Evolutionary conservation across 2,329 filamentous ascomycete genomes (phyloP).

Genomic region (Calycina herbarum): DNA sequence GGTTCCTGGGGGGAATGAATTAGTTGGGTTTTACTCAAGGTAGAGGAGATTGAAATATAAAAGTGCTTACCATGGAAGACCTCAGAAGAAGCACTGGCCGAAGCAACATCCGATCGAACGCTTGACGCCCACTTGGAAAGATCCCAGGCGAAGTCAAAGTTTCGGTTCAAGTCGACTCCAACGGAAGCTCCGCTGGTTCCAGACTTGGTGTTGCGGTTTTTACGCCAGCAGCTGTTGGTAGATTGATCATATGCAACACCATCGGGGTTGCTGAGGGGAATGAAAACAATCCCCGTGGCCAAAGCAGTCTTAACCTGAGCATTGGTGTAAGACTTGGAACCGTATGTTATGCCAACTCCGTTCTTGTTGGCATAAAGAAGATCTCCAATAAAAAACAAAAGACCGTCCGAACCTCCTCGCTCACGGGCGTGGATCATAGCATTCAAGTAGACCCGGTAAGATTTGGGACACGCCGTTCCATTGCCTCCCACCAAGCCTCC

Average conservation of each 20-base stretch:
- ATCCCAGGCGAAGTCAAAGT: slow-evolving; percentile 60
- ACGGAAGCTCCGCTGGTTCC: slow-evolving; percentile 37
- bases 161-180: slow-evolving; percentile 56
- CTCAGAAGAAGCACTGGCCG: slow-evolving; percentile 45
- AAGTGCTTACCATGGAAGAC: slow-evolving; percentile 43
- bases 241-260: slow-evolving; percentile 53
- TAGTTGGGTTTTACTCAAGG: slow-evolving; percentile 6
- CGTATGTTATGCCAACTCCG: slow-evolving; percentile 52
- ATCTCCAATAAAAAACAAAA: slow-evolving; percentile 59
- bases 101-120: slow-evolving; percentile 43
- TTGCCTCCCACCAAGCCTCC: slow-evolving; percentile 46
- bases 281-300: slow-evolving; percentile 52
- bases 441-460: slow-evolving; percentile 52
- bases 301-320: slow-evolving; percentile 53
- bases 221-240: slow-evolving; percentile 53
- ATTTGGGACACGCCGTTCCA: slow-evolving; percentile 41
- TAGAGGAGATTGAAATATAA: neutral
- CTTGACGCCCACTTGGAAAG: slow-evolving; percentile 45
- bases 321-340: slow-evolving; percentile 51
- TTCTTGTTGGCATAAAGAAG: slow-evolving; percentile 53
- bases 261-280: slow-evolving; percentile 56
- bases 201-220: slow-evolving; percentile 52
- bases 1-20: slow-evolving; percentile 39
- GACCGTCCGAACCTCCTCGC: slow-evolving; percentile 55
- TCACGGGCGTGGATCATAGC: slow-evolving; percentile 58